Evolutionary conservation across 2,329 filamentous ascomycete genomes (phyloP).

Genomic region (Xylariaceae sp.): DNA sequence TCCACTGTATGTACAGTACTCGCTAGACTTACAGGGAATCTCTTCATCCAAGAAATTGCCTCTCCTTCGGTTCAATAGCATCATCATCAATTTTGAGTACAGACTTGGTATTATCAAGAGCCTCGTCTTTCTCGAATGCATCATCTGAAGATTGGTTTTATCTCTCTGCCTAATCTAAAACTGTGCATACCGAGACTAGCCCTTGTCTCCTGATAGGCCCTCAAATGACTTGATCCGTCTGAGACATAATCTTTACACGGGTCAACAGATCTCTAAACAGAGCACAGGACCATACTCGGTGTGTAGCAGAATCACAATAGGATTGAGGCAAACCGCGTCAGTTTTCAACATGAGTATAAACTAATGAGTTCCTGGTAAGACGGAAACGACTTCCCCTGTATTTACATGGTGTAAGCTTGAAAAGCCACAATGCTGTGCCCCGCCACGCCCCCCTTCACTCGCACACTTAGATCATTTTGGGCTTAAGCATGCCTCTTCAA

Average conservation of each 20-base stretch:
- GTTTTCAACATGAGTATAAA: no score
- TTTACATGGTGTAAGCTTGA: no score
- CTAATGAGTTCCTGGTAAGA: no score
- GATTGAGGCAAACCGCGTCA: no score
- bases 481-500: slow-evolving; percentile 11
- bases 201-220: slow-evolving; percentile 16
- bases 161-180: slow-evolving; percentile 9
- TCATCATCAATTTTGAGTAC: no score
- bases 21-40: not conserved
- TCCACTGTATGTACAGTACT: not conserved
- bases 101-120: no score
- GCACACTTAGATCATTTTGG: slow-evolving; percentile 14
- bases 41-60: no score
- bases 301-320: not conserved
- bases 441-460: slow-evolving; percentile 3
- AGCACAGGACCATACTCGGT: slow-evolving; percentile 15
- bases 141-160: not conserved
- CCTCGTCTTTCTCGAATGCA: no score
- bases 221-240: slow-evolving; percentile 7
- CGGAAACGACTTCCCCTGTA: no score
- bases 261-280: slow-evolving; percentile 19
- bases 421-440: slow-evolving; percentile 24
- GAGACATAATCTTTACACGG: slow-evolving; percentile 14
- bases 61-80: no score
- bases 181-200: slow-evolving; percentile 1